Evolutionary conservation across 768 basidiomycete species (phyloP).

Genomic region (Phallus indusiatus): DNA sequence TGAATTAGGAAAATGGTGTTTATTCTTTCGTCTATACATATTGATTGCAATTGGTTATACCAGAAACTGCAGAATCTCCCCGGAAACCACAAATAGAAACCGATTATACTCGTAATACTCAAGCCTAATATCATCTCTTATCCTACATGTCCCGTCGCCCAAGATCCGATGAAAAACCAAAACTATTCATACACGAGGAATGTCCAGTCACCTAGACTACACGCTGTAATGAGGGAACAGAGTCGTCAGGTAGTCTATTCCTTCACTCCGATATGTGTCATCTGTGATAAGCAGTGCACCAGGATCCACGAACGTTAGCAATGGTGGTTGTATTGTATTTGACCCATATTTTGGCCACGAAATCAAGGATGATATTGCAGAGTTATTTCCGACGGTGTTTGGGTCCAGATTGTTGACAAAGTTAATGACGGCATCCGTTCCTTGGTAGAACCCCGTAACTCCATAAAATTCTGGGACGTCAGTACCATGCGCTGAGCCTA

Average conservation of each 20-base stretch:
- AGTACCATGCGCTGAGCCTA: constrained; percentile 37
- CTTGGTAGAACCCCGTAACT: constrained; percentile 21
- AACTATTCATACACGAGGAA: too few species aligned
- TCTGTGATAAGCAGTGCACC: constrained; percentile 25
- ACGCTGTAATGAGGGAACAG: background rate
- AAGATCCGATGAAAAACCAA: too few species aligned
- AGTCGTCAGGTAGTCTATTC: constrained; percentile 18
- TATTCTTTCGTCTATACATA: too few species aligned
- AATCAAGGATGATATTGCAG: constrained; percentile 16
- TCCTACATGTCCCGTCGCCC: too few species aligned
- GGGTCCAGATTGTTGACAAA: constrained; percentile 36
- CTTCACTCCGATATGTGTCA: constrained; percentile 35
- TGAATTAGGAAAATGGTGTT: too few species aligned
- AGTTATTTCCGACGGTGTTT: constrained; percentile 22
- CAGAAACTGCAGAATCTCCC: too few species aligned
- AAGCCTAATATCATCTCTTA: too few species aligned
- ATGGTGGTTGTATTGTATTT: constrained; percentile 18
- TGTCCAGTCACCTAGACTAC: too few species aligned
- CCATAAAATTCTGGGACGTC: constrained; percentile 35
- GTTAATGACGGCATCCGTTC: constrained; percentile 38
- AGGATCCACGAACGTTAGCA: constrained; percentile 31
- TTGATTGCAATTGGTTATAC: too few species aligned
- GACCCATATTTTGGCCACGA: constrained; percentile 37
- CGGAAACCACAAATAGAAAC: too few species aligned
- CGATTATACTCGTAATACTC: too few species aligned